These are phyloP conservation scores for Pouteria glomerata DNA, from an alignment of 148 eudicot species.

Conservation along the genomic window DNA sequence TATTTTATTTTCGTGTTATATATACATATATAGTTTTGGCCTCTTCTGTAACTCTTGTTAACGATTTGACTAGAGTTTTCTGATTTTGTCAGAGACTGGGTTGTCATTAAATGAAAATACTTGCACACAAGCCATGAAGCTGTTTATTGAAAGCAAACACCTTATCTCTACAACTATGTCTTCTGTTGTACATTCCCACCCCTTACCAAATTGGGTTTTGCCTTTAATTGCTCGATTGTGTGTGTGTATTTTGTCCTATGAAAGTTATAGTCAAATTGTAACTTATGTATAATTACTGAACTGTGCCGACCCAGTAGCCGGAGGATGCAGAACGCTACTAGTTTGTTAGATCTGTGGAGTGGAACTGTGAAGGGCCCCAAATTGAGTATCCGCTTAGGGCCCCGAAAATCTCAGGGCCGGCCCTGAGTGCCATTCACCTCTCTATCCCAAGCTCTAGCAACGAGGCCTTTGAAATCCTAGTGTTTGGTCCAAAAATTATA, in stretches of 20 bases:
- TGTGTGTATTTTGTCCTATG: too few species aligned
- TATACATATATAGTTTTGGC: neutral
- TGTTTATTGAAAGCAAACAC: conserved; percentile 43
- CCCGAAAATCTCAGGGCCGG: too few species aligned
- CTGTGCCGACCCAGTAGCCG: conserved; percentile 30
- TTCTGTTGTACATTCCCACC: conserved; percentile 32
- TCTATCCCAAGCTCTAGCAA: too few species aligned
- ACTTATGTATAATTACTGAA: neutral
- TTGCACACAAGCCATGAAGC: conserved; percentile 39
- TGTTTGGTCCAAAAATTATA: too few species aligned
- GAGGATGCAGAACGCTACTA: conserved; percentile 67
- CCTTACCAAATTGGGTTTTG: neutral
- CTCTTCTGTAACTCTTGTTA: neutral
- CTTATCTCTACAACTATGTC: conserved; percentile 39
- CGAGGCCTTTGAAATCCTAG: too few species aligned
- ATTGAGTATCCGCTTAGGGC: too few species aligned
- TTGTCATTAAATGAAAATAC: conserved; percentile 40
- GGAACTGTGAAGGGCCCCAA: too few species aligned
- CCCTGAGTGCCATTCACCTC: too few species aligned
- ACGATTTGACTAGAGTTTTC: neutral
- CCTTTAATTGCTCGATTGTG: neutral
- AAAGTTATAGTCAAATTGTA: neutral
- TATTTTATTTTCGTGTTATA: neutral
- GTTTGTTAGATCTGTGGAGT: too few species aligned
- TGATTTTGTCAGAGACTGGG: conserved; percentile 32